These are phyloP conservation scores for Quercus wislizeni DNA, from an alignment of 306 rosid species.

Conservation along the genomic window DNA sequence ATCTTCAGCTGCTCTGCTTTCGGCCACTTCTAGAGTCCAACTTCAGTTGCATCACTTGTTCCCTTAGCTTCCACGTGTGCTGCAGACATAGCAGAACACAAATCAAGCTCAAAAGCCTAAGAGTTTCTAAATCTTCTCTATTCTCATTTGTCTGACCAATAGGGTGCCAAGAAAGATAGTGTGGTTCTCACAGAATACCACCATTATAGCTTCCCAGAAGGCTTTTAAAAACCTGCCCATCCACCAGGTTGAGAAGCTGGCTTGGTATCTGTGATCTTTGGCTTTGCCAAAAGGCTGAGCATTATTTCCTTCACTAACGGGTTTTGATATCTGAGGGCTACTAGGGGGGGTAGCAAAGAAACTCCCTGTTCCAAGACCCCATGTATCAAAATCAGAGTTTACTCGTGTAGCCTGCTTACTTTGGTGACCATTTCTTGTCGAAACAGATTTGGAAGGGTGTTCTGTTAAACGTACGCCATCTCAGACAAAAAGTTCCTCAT, in stretches of 20 bases:
- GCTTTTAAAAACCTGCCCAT: conserved; percentile 84
- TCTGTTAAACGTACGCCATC: conserved; percentile 18
- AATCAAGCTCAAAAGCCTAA: conserved; percentile 25
- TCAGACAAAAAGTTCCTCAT: too few relatives aligned
- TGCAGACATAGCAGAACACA: conserved; percentile 10
- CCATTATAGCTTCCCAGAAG: conserved; percentile 12
- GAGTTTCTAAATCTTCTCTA: conserved; percentile 16
- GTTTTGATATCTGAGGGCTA: conserved; percentile 43
- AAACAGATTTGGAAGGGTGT: conserved; percentile 58
- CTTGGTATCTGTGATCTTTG: conserved; percentile 52
- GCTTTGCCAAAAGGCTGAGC: conserved; percentile 39
- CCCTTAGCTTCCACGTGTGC: too few relatives aligned
- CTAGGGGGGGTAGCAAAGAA: conserved; percentile 56
- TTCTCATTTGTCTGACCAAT: conserved; percentile 24
- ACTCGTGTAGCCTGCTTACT: conserved; percentile 45
- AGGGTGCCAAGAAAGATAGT: not conserved
- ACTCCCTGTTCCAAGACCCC: conserved; percentile 82
- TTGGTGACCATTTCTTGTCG: conserved; percentile 61
- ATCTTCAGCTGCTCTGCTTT: too few relatives aligned
- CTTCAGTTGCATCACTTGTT: too few relatives aligned
- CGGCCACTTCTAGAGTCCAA: too few relatives aligned
- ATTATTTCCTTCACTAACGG: conserved; percentile 40
- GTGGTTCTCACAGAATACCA: conserved; percentile 20
- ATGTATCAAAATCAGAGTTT: conserved; percentile 52
- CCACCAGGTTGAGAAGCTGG: conserved; percentile 83